Evolutionary conservation across 2,329 filamentous ascomycete species (phyloP).

Genomic region (Xylogone sp.): DNA sequence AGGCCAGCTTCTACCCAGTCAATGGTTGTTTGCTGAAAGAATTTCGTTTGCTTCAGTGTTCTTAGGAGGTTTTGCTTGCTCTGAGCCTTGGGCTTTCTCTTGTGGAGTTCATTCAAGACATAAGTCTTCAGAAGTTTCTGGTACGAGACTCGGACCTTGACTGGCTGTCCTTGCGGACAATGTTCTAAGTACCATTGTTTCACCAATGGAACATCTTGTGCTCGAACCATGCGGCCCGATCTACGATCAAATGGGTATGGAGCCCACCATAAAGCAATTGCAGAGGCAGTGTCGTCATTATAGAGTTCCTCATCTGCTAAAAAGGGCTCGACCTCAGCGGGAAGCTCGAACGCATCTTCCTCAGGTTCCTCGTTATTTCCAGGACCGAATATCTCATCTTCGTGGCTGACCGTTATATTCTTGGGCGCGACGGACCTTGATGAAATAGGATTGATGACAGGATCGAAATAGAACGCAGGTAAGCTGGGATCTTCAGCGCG

Average conservation of each 20-base stretch:
- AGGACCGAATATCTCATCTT: conserved; percentile 86
- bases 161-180: conserved; percentile 82
- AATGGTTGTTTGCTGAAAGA: conserved; percentile 98
- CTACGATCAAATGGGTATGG: conserved; percentile 93
- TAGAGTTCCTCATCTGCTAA: conserved; percentile 84
- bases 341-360: conserved; percentile 82
- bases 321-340: conserved; percentile 79
- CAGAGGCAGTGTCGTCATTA: conserved; percentile 83
- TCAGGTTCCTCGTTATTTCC: conserved; percentile 67
- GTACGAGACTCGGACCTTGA: conserved; percentile 97
- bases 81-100: conserved; percentile 90
- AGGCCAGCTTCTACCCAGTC: conserved; percentile 99
- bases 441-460: conserved; percentile 96
- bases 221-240: conserved; percentile 92
- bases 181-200: conserved; percentile 99
- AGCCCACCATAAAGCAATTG: conserved; percentile 96
- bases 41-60: conserved; percentile 93
- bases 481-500: conserved; percentile 83
- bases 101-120: conserved; percentile 94
- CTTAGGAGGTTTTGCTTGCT: conserved; percentile 90
- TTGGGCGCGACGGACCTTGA: conserved; percentile 90
- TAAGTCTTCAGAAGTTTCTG: conserved; percentile 96
- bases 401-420: conserved; percentile 87
- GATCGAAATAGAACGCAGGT: conserved; percentile 96
- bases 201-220: conserved; percentile 92